Base-by-base conservation (phyloP, 192 early-diverging fungal species). In the Dispira simplex region DNA sequence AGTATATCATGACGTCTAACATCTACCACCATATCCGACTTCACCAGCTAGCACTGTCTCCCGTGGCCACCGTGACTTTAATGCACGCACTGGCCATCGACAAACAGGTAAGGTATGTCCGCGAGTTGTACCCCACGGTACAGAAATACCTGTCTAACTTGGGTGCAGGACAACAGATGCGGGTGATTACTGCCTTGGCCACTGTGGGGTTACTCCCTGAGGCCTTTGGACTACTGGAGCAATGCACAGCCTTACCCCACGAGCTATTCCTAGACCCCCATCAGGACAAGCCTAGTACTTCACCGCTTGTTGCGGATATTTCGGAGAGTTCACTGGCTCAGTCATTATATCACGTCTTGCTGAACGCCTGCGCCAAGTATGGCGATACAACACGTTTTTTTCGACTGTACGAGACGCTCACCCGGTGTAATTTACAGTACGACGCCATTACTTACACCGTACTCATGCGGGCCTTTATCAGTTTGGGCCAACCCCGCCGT, bases 401-500 rank as follows among this genome's bases (percentile, higher is more conserved):
- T 26, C 25, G 16, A 12, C 2, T 56, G 12, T 56, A 56, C 25
- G 18, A 56, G 54, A 21, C 9, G 54, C 21, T 56, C 25, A 14
- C 13, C 18, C 13, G 18, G 12, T 3, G 18, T 28, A 12, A 26
- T 14, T 10, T 56, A 27, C 25, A 21, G 20, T 12, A 14, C 3
- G 28, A 56, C 9, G 23, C 25, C 54, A 3, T 23, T 28, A 14
- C 14, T 28, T 56, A 56, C 28, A 26, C 54, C 54, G 28, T 21
- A 27, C 16, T 56, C 18, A 56, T 56, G 14, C 54, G 54, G 13
- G 54, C 54, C 9, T 14, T 25, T 26, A 25, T 56, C 25, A 21
- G 13, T 25, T 56, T 56, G 3, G 54, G 25, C 54, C 54, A 56
- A 25, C 54, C 54, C 21, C 54, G 54, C 20, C 54, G 54, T 13